Evolutionary conservation across 305 asterid genomes (phyloP).

Genomic region (Ilex paraguariensis): DNA sequence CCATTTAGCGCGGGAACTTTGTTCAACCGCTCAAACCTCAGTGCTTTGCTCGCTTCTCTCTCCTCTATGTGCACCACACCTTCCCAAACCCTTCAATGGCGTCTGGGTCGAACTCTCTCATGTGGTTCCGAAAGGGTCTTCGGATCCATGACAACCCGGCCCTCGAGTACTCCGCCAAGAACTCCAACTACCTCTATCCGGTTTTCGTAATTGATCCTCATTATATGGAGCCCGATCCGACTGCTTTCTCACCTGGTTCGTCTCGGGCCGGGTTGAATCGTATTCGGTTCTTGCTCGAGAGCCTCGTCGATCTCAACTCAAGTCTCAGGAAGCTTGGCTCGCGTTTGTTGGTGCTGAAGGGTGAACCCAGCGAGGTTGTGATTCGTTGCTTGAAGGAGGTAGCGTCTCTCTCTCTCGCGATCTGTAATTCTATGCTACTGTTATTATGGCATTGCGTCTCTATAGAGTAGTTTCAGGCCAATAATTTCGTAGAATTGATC

Average conservation of each 20-base stretch:
- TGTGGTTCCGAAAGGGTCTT: conserved; percentile 92
- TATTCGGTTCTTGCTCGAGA: conserved; percentile 72
- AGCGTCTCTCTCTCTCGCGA: neutral
- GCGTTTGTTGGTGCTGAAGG: conserved; percentile 78
- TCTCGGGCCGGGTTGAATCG: conserved; percentile 73
- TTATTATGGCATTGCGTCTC: too few relatives aligned
- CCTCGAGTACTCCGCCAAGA: conserved; percentile 58
- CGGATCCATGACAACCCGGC: conserved; percentile 96
- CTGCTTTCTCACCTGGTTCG: conserved; percentile 66
- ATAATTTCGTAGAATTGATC: too few relatives aligned
- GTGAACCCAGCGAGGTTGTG: conserved; percentile 70
- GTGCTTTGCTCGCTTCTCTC: conserved; percentile 24
- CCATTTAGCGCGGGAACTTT: conserved; percentile 52
- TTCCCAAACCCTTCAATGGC: conserved; percentile 36
- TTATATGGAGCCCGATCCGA: conserved; percentile 81
- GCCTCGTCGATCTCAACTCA: conserved; percentile 68
- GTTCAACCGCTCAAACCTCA: neutral
- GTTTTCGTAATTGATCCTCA: conserved; percentile 92
- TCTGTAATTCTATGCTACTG: too few relatives aligned
- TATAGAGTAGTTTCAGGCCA: too few relatives aligned
- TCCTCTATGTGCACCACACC: neutral
- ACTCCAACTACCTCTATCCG: conserved; percentile 56
- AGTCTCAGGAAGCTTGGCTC: conserved; percentile 67
- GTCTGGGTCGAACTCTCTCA: conserved; percentile 53
- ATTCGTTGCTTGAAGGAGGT: conserved; percentile 79